Conservation (phyloP, 306 rosid genomes). For the Cicer bijugum region DNA sequence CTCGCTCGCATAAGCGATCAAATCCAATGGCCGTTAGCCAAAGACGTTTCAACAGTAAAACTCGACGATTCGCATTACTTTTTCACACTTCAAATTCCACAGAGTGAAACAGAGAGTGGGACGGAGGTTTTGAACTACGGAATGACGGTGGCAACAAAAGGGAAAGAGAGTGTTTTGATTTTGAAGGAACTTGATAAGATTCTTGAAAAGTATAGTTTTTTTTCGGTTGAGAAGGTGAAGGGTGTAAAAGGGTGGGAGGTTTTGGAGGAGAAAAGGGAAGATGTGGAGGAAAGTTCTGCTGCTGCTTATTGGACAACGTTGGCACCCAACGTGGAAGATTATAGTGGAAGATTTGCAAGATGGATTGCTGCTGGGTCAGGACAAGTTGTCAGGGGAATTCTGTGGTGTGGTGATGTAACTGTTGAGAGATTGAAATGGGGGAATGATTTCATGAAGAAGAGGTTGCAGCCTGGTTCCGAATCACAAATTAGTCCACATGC, state of each 20-base stretch:
- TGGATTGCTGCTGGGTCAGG: slow-evolving; percentile 87
- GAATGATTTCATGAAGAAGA: slow-evolving; percentile 65
- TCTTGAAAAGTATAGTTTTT: slow-evolving; percentile 65
- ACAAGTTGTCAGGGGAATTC: slow-evolving; percentile 72
- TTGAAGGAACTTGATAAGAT: slow-evolving; percentile 65
- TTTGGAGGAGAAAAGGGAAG: slow-evolving; percentile 58
- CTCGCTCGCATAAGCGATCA: slow-evolving; percentile 68
- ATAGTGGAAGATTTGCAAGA: slow-evolving; percentile 59
- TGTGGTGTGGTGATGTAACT: slow-evolving; percentile 89
- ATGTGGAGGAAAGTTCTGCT: slow-evolving; percentile 59
- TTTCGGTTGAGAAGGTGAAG: slow-evolving; percentile 62
- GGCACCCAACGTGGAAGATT: slow-evolving; percentile 95
- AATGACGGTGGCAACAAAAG: slow-evolving; percentile 64
- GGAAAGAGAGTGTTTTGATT: slow-evolving; percentile 49
- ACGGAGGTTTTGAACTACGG: slow-evolving; percentile 74
- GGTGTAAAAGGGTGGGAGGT: slow-evolving; percentile 57
- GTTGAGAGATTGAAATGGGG: slow-evolving; percentile 88
- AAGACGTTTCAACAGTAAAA: slow-evolving; percentile 75
- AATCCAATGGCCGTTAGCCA: slow-evolving; percentile 84
- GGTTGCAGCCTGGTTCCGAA: slow-evolving; percentile 54
- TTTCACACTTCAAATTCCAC: slow-evolving; percentile 65
- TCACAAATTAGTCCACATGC: slow-evolving; percentile 62
- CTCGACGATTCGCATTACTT: slow-evolving; percentile 81
- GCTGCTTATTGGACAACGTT: slow-evolving; percentile 90
- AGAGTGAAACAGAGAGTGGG: slow-evolving; percentile 35